Conservation (phyloP, 257 asterid species). For the Thymus quinquecostatus region DNA sequence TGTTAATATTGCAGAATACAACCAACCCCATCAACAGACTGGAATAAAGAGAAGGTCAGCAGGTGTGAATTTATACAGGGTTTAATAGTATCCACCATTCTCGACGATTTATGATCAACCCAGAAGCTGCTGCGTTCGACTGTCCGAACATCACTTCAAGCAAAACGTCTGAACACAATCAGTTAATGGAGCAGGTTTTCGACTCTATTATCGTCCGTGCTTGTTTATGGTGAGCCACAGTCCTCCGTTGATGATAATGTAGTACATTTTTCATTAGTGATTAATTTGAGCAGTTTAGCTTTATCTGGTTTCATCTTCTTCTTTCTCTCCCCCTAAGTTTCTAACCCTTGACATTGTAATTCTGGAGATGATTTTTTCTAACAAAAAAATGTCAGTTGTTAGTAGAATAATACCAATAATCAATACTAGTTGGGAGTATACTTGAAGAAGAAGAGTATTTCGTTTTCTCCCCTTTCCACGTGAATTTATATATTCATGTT, state of each 20-base stretch:
- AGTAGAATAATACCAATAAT: neutral
- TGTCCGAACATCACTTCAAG: neutral
- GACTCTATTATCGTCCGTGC: neutral
- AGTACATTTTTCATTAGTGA: neutral
- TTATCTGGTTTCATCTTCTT: neutral
- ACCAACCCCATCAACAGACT: constrained; percentile 39
- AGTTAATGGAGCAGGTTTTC: constrained; percentile 10
- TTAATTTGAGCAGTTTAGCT: constrained; percentile 8
- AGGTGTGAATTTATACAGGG: constrained; percentile 53
- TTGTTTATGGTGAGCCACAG: constrained; percentile 18
- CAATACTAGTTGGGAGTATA: neutral
- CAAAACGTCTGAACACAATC: neutral
- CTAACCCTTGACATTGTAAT: constrained; percentile 13
- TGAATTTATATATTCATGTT: no score
- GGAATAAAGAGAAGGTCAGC: constrained; percentile 39
- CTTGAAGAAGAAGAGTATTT: neutral
- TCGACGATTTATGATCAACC: constrained; percentile 46
- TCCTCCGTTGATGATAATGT: neutral
- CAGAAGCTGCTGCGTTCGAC: constrained; percentile 22
- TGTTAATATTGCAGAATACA: constrained; percentile 38
- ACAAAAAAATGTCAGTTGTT: neutral
- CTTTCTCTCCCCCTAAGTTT: neutral
- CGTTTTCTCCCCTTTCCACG: no score
- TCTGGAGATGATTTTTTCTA: neutral
- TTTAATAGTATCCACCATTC: constrained; percentile 46